These are phyloP conservation scores for Haplosporangium gracile DNA, from an alignment of 192 early-diverging fungal genomes.

Conservation along the genomic window DNA sequence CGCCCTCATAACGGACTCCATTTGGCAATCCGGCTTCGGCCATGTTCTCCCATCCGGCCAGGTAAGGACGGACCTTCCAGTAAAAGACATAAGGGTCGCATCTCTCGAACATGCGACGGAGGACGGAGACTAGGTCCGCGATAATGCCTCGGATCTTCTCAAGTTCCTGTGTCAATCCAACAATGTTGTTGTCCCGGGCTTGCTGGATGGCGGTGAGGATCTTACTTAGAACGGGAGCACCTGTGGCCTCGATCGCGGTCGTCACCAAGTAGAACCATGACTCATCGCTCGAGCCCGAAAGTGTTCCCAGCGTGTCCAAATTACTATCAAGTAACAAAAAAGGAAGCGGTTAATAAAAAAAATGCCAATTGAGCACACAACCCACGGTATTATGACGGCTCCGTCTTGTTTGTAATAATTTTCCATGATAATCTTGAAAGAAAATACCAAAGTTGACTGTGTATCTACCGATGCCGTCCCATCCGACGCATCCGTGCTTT, in stretches of 20 bases:
- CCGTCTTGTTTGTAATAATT: neutral
- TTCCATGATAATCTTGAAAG: neutral
- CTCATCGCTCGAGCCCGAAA: constrained; percentile 92
- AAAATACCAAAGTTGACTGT: neutral
- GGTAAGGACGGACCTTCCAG: constrained; percentile 90
- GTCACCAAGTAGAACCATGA: constrained; percentile 98
- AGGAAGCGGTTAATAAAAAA: neutral
- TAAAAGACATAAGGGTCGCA: constrained; percentile 97
- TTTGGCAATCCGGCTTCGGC: constrained; percentile 85
- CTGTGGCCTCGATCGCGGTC: constrained; percentile 87
- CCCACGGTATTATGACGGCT: constrained; percentile 16
- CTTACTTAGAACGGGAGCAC: constrained; percentile 75
- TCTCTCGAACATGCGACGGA: constrained; percentile 90
- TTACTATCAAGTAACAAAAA: constrained; percentile 66
- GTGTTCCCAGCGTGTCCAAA: constrained; percentile 84
- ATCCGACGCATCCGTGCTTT: constrained; percentile 2
- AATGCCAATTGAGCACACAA: neutral
- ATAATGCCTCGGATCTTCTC: constrained; percentile 67
- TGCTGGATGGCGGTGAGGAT: constrained; percentile 78
- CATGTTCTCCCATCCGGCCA: constrained; percentile 94
- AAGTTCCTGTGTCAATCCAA: constrained; percentile 65
- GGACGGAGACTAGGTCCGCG: constrained; percentile 63
- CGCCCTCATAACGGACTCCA: constrained; percentile 95
- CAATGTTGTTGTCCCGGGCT: constrained; percentile 65
- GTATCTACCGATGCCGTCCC: neutral